These are phyloP conservation scores for Ochromonas danica DNA, from an alignment of 108 stramenopile genomes.

Conservation along the genomic window DNA sequence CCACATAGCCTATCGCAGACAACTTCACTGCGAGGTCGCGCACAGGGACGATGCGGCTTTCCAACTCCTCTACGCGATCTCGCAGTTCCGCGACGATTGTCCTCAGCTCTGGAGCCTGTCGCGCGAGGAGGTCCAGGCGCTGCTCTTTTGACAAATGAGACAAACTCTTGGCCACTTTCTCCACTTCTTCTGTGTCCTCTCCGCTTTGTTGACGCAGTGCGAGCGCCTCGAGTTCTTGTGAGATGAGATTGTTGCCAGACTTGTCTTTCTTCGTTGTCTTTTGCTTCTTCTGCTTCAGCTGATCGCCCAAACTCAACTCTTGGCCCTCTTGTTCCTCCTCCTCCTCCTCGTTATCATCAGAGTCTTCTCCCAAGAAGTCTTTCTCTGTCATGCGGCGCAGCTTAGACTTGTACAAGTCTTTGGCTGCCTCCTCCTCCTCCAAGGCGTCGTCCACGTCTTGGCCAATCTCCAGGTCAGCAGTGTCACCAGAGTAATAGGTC, in stretches of 20 bases:
- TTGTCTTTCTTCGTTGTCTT: constrained; percentile 30
- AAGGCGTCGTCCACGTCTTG: constrained; percentile 58
- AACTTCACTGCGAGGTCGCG: constrained; percentile 10
- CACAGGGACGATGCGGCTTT: constrained; percentile 51
- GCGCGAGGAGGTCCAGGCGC: constrained; percentile 50
- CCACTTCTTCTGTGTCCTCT: no score
- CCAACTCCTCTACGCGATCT: constrained; percentile 41
- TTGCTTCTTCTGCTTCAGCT: constrained; percentile 36
- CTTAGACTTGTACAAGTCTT: constrained; percentile 8
- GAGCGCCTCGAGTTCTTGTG: background rate
- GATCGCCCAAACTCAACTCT: no score
- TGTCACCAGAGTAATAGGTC: constrained; percentile 83
- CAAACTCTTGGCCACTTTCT: constrained; percentile 35
- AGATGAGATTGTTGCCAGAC: background rate
- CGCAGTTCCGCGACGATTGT: constrained; percentile 49
- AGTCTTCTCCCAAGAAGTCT: constrained; percentile 29
- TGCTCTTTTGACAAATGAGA: constrained; percentile 46
- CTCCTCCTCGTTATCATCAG: constrained; percentile 40
- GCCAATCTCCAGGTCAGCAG: constrained; percentile 89
- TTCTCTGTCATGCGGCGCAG: background rate
- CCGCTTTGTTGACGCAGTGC: no score
- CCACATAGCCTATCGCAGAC: constrained; percentile 10
- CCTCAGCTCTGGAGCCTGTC: constrained; percentile 56
- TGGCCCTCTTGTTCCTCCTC: constrained; percentile 24
- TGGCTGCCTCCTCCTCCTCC: constrained; percentile 34